Evolutionary conservation across 1,284 basidiomycete species (phyloP).

Genomic region (Ustilago sp.): DNA sequence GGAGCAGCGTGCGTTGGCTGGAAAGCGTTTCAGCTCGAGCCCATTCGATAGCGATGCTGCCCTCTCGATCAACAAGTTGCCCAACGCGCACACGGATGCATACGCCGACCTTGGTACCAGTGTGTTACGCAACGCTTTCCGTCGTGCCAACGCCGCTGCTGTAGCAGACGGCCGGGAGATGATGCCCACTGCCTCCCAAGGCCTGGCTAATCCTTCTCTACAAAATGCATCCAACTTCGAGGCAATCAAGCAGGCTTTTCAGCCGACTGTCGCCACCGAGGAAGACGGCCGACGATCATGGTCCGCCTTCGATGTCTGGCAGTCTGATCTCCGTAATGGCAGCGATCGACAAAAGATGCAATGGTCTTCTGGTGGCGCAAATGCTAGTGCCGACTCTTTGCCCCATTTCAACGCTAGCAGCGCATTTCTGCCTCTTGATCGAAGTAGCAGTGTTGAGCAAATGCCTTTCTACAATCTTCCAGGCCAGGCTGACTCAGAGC

Average conservation of each 20-base stretch:
- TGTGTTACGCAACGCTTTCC: constrained; percentile 40
- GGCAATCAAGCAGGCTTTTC: constrained; percentile 58
- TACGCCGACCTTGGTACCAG: constrained; percentile 38
- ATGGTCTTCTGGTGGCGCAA: constrained; percentile 30
- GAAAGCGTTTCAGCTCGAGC: constrained; percentile 15
- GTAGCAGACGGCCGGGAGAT: constrained; percentile 21
- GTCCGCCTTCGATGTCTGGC: constrained; percentile 62
- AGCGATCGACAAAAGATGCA: constrained; percentile 22
- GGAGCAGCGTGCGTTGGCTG: constrained; percentile 33
- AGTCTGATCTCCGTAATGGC: constrained; percentile 41
- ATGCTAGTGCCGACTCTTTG: constrained; percentile 46
- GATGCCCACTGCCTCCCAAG: constrained; percentile 21
- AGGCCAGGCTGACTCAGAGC: constrained; percentile 22
- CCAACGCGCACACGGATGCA: constrained; percentile 19
- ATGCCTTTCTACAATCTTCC: constrained; percentile 6
- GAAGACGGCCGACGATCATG: constrained; percentile 59
- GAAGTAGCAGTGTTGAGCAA: constrained; percentile 39
- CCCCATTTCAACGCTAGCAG: constrained; percentile 38
- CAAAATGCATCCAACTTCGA: constrained; percentile 57
- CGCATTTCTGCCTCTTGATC: constrained; percentile 41
- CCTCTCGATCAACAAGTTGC: constrained; percentile 27
- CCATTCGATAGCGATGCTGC: constrained; percentile 14
- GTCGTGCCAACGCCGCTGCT: constrained; percentile 35
- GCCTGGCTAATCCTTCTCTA: constrained; percentile 28
- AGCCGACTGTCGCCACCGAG: constrained; percentile 48